phyloP scores from a whole-genome alignment of 2,329 filamentous ascomycete species.

The Ophiostoma sp. region DNA sequence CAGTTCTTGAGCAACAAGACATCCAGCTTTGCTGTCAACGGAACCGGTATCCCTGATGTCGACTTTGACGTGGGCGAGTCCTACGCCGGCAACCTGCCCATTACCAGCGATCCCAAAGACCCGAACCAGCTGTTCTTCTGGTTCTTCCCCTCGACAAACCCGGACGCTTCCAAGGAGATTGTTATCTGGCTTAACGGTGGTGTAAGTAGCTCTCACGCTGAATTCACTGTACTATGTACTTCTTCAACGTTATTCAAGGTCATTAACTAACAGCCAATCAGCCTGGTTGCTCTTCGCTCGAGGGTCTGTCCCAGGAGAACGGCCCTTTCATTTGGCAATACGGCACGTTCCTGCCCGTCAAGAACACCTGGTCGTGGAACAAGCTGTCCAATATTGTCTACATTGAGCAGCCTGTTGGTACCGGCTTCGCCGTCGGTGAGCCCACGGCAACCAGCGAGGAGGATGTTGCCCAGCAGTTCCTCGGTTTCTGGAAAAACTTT shows the following conservation, averaged over 20 bases:
- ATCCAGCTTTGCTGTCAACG: conserved; percentile 54
- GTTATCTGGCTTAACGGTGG: conserved; percentile 58
- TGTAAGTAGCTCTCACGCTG: conserved; percentile 30
- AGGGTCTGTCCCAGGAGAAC: conserved; percentile 70
- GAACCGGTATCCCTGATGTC: conserved; percentile 60
- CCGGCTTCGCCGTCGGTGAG: conserved; percentile 63
- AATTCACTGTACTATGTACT: background rate
- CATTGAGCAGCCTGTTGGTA: conserved; percentile 63
- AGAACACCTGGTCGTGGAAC: conserved; percentile 68
- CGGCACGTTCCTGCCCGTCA: conserved; percentile 59
- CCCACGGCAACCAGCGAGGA: conserved; percentile 60
- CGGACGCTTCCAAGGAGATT: conserved; percentile 50
- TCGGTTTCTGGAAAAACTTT: conserved; percentile 76
- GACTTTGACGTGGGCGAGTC: conserved; percentile 62
- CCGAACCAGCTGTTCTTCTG: conserved; percentile 55
- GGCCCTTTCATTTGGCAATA: conserved; percentile 67
- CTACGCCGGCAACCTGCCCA: conserved; percentile 58
- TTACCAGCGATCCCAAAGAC: conserved; percentile 44
- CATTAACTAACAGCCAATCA: conserved; percentile 25
- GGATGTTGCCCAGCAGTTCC: conserved; percentile 65
- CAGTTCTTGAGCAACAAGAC: conserved; percentile 27
- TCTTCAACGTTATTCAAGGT: too few species aligned
- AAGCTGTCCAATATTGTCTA: conserved; percentile 73
- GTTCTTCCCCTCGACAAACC: conserved; percentile 57
- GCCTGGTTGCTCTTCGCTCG: conserved; percentile 57